These are phyloP conservation scores for Pulveroboletus sp. DNA, from an alignment of 768 basidiomycete species.

Conservation along the genomic window DNA sequence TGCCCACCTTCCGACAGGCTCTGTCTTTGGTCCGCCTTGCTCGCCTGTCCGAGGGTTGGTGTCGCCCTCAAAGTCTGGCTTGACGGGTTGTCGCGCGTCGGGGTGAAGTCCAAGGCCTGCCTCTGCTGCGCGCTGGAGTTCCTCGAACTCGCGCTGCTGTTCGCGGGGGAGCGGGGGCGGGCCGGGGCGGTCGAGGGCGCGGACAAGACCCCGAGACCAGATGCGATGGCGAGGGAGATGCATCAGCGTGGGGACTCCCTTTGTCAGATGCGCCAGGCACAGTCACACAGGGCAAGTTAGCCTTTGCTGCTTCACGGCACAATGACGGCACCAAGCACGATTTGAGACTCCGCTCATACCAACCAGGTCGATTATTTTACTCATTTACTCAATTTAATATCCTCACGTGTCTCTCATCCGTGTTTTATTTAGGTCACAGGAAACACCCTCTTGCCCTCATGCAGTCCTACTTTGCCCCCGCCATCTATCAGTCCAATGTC, in stretches of 20 bases:
- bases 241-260: not conserved
- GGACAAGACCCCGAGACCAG: constrained; percentile 17
- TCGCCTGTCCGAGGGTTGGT: constrained; percentile 83
- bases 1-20: constrained; percentile 68
- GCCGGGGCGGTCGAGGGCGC: constrained; percentile 53
- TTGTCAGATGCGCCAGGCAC: too few species aligned
- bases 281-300: too few species aligned
- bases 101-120: constrained; percentile 58
- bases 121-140: constrained; percentile 62
- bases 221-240: not conserved
- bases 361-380: too few species aligned
- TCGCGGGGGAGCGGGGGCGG: constrained; percentile 74
- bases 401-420: not conserved
- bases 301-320: too few species aligned
- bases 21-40: constrained; percentile 81
- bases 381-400: too few species aligned
- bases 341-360: not conserved
- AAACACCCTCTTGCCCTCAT: constrained; percentile 11
- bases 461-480: constrained; percentile 18
- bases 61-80: constrained; percentile 77
- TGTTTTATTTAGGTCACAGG: constrained; percentile 15
- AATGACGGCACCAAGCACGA: too few species aligned
- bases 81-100: constrained; percentile 58
- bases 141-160: constrained; percentile 84
- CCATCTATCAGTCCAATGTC: constrained; percentile 20